A percentile compares a stretch with the other conserved stretches of the same genome.
phyloP scores from a whole-genome alignment of 805 yeast genomes.

The Pichia insulana region DNA sequence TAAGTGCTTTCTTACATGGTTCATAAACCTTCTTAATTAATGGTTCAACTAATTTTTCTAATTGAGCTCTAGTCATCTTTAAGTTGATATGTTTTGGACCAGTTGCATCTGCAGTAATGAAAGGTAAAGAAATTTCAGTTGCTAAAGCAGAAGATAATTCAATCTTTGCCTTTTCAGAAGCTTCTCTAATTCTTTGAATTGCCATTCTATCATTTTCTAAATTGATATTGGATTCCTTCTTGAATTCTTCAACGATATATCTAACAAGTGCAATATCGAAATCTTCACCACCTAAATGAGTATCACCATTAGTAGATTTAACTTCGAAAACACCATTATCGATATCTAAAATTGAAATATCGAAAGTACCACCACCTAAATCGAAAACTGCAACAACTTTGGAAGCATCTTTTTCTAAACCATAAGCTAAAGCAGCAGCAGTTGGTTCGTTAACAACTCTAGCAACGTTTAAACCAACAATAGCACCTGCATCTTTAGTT shows the following conservation, averaged over 20 bases:
- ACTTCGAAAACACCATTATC: constrained; percentile 98
- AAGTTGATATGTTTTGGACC: constrained; percentile 49
- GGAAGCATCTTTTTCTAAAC: constrained; percentile 65
- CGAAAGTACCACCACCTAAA: constrained; percentile 98
- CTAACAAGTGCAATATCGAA: constrained; percentile 83
- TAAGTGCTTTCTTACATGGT: constrained; percentile 66
- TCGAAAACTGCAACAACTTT: constrained; percentile 84
- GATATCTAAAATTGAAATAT: constrained; percentile 91
- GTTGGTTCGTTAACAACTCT: constrained; percentile 90
- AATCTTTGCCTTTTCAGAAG: constrained; percentile 70
- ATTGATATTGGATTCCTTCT: constrained; percentile 47
- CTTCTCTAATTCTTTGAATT: constrained; percentile 70
- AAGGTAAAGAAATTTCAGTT: constrained; percentile 62
- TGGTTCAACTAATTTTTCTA: constrained; percentile 58
- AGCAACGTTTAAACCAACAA: constrained; percentile 85
- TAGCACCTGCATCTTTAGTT: constrained; percentile 95
- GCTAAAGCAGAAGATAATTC: constrained; percentile 59
- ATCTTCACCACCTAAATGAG: constrained; percentile 91
- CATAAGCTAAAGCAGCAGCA: constrained; percentile 92
- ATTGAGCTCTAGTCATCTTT: constrained; percentile 53
- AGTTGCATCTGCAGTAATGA: constrained; percentile 42
- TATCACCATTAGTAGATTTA: constrained; percentile 94
- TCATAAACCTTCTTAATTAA: constrained; percentile 59
- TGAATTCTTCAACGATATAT: constrained; percentile 52
- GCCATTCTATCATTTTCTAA: constrained; percentile 44